A percentile compares a stretch with the other conserved stretches of the same genome.
Evolutionary conservation across 208 protist genomes (phyloP).

Genomic region (Blechomonas ayalai): DNA sequence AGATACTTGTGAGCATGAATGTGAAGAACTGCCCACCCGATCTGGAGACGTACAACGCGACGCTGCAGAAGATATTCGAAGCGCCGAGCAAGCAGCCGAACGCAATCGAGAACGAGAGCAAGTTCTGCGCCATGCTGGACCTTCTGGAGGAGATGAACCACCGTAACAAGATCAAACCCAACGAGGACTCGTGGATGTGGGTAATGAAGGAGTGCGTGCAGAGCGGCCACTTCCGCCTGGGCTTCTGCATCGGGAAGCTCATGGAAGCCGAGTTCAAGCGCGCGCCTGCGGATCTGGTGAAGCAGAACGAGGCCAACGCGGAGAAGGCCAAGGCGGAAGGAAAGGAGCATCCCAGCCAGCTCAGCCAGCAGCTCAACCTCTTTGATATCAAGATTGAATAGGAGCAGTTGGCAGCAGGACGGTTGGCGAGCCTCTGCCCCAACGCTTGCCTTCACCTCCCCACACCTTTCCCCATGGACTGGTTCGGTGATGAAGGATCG

Average conservation of each 20-base stretch:
- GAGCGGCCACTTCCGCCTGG: constrained; percentile 77
- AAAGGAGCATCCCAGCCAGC: constrained; percentile 71
- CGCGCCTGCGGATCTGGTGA: constrained; percentile 62
- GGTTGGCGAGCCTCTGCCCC: no score
- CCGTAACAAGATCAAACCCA: constrained; percentile 82
- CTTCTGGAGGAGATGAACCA: constrained; percentile 86
- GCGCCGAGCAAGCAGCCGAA: constrained; percentile 57
- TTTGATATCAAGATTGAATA: constrained; percentile 89
- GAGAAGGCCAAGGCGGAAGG: constrained; percentile 75
- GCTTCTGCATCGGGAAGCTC: constrained; percentile 66
- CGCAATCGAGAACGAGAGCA: constrained; percentile 75
- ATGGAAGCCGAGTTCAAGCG: constrained; percentile 79
- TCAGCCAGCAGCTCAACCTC: constrained; percentile 59
- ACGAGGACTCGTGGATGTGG: constrained; percentile 82
- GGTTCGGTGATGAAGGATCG: no score
- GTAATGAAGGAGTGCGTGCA: constrained; percentile 81
- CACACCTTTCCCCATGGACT: no score
- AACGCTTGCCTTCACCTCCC: no score
- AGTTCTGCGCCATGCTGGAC: constrained; percentile 89
- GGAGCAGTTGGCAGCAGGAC: no score
- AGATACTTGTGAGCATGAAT: constrained; percentile 87
- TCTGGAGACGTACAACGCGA: constrained; percentile 82
- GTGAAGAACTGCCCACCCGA: constrained; percentile 87
- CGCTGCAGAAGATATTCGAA: constrained; percentile 77
- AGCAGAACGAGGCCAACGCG: constrained; percentile 76